Conservation (phyloP, 2,329 filamentous ascomycete genomes). For the Aspergillus calidoustus region DNA sequence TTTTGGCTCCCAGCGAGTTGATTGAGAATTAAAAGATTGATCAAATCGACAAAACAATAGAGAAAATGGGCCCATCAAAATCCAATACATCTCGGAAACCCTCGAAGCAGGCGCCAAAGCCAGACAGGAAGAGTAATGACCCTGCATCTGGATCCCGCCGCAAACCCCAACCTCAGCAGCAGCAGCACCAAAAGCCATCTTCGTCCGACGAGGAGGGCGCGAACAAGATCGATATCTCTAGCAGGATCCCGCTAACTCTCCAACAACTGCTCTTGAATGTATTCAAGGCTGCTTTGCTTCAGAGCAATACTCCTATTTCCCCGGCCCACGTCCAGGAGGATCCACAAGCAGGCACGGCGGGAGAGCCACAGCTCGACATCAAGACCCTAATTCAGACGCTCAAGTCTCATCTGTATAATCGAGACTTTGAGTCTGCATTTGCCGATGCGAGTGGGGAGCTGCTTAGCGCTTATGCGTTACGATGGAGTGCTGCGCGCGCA, state of each 20-base stretch:
- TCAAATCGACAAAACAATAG: neutral
- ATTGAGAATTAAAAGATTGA: neutral
- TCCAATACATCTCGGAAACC: slow-evolving; percentile 6
- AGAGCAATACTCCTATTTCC: slow-evolving; percentile 23
- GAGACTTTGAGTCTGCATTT: slow-evolving; percentile 84
- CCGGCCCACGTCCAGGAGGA: neutral
- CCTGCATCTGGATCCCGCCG: slow-evolving; percentile 12
- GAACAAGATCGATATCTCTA: slow-evolving; percentile 28
- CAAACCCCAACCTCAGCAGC: slow-evolving; percentile 3
- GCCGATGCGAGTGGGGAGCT: slow-evolving; percentile 63
- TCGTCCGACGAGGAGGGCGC: neutral
- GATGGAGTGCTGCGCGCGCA: slow-evolving; percentile 88
- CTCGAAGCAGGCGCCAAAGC: slow-evolving; percentile 13
- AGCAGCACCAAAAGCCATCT: slow-evolving; percentile 4
- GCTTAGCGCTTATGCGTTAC: slow-evolving; percentile 80
- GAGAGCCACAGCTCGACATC: slow-evolving; percentile 37
- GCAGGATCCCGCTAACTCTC: slow-evolving; percentile 54
- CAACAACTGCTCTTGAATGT: slow-evolving; percentile 75
- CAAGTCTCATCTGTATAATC: slow-evolving; percentile 82
- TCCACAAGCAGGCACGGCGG: neutral
- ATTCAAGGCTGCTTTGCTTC: slow-evolving; percentile 69
- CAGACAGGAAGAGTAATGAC: slow-evolving; percentile 17
- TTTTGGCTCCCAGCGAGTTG: neutral
- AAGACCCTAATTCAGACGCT: slow-evolving; percentile 72
- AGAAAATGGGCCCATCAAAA: slow-evolving; percentile 20